Percentiles rank a stretch among this genome's conserved stretches.
Conservation (phyloP, 192 early-diverging fungal genomes). For the Haplosporangium gracile region DNA sequence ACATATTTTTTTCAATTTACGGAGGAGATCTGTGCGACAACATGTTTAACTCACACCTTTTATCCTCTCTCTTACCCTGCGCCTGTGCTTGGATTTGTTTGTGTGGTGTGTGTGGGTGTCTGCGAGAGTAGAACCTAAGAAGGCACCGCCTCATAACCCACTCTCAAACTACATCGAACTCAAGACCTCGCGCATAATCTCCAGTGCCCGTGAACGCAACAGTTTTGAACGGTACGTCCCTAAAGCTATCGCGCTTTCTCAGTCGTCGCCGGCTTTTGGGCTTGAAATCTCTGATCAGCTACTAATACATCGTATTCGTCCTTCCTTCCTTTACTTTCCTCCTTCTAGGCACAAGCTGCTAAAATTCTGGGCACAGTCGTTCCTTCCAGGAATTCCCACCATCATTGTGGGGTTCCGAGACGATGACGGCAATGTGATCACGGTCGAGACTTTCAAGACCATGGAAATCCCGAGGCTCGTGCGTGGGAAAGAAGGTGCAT, state of each 20-base stretch:
- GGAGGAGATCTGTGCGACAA: background rate
- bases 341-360: constrained; percentile 80
- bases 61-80: background rate
- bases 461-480: constrained; percentile 86
- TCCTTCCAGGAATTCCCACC: constrained; percentile 86
- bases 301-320: too few species aligned
- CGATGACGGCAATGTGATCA: constrained; percentile 71
- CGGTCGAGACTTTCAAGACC: constrained; percentile 78
- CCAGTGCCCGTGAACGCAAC: constrained; percentile 56
- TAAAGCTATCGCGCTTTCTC: background rate
- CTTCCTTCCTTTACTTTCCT: background rate
- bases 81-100: too few species aligned
- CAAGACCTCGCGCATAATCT: constrained; percentile 78
- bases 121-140: constrained; percentile 56
- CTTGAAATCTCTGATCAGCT: too few species aligned
- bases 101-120: background rate
- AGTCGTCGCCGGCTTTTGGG: too few species aligned
- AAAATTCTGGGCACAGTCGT: constrained; percentile 95
- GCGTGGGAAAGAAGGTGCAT: constrained; percentile 72
- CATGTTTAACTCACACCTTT: background rate
- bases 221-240: constrained; percentile 72
- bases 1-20: background rate
- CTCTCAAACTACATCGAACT: constrained; percentile 84
- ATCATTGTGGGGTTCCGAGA: constrained; percentile 91
- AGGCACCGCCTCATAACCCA: constrained; percentile 60